Percentiles rank a stretch among this genome's conserved stretches.
Conservation (phyloP, 805 yeast species). For the Kuraishia piskuri region DNA sequence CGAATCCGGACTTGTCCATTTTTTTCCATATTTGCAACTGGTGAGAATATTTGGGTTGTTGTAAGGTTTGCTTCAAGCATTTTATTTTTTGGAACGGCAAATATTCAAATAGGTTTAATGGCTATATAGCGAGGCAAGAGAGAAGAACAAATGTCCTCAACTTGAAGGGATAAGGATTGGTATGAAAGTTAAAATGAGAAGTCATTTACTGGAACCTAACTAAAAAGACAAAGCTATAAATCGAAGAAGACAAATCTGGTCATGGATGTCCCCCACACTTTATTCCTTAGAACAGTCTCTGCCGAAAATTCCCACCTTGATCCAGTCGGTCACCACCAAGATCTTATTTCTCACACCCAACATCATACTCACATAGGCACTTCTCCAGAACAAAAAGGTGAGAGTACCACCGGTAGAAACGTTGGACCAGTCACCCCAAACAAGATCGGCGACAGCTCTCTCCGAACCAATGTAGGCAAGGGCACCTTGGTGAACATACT, state of each 20-base stretch:
- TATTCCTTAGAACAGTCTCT: constrained; percentile 88
- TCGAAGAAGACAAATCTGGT: background rate
- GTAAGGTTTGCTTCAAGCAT: background rate
- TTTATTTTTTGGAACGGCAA: background rate
- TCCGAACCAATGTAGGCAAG: constrained; percentile 92
- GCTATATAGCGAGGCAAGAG: background rate
- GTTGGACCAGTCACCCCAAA: constrained; percentile 71
- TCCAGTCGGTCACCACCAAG: constrained; percentile 83
- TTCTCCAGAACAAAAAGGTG: constrained; percentile 91
- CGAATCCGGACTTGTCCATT: constrained; percentile 70
- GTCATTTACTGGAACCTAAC: background rate
- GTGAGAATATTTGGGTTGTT: too few relatives aligned
- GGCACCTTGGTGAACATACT: constrained; percentile 85
- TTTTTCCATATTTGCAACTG: too few relatives aligned
- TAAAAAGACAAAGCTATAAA: background rate
- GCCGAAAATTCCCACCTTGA: constrained; percentile 80
- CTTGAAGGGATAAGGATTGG: background rate
- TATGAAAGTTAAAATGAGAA: background rate
- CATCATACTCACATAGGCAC: constrained; percentile 89
- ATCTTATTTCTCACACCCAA: constrained; percentile 83
- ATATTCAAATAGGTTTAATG: background rate
- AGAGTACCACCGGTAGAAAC: constrained; percentile 77
- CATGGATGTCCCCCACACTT: background rate
- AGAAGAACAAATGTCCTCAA: too few relatives aligned
- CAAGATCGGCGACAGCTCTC: constrained; percentile 87